Evolutionary conservation across 2,329 filamentous ascomycete species (phyloP).

Genomic region (Coniochaeta ligniaria): DNA sequence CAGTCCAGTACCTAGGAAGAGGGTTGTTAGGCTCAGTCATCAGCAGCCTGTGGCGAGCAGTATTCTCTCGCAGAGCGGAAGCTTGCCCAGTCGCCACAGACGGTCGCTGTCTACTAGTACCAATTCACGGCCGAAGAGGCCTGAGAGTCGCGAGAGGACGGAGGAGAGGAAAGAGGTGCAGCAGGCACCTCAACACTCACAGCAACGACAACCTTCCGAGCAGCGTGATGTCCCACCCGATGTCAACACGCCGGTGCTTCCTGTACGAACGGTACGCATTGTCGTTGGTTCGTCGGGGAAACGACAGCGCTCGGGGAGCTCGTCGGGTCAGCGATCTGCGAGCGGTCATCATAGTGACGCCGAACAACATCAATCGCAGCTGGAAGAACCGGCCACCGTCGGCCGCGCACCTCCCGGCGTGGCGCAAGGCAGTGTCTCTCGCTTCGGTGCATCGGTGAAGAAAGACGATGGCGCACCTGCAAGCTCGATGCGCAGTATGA

Average conservation of each 20-base stretch:
- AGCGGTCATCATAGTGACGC: not conserved
- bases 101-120: conserved; percentile 37
- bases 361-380: conserved; percentile 32
- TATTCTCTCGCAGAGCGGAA: conserved; percentile 7
- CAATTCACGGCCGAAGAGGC: conserved; percentile 6
- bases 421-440: conserved; percentile 45
- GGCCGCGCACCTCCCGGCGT: conserved; percentile 34
- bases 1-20: conserved; percentile 45
- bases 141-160: conserved; percentile 18
- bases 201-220: not conserved
- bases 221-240: conserved; percentile 20
- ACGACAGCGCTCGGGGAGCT: conserved; percentile 25
- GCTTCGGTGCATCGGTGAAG: conserved; percentile 42
- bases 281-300: conserved; percentile 43
- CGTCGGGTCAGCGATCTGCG: conserved; percentile 21
- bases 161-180: conserved; percentile 20
- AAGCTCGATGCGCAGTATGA: conserved; percentile 64
- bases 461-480: conserved; percentile 60
- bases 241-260: conserved; percentile 47
- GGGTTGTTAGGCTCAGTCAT: conserved; percentile 48
- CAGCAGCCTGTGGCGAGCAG: conserved; percentile 29
- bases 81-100: conserved; percentile 36
- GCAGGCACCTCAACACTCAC: conserved; percentile 14
- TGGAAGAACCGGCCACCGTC: conserved; percentile 42
- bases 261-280: conserved; percentile 48